Evolutionary conservation across 2,329 filamentous ascomycete species (phyloP).

Genomic region (Fusarium sp.): DNA sequence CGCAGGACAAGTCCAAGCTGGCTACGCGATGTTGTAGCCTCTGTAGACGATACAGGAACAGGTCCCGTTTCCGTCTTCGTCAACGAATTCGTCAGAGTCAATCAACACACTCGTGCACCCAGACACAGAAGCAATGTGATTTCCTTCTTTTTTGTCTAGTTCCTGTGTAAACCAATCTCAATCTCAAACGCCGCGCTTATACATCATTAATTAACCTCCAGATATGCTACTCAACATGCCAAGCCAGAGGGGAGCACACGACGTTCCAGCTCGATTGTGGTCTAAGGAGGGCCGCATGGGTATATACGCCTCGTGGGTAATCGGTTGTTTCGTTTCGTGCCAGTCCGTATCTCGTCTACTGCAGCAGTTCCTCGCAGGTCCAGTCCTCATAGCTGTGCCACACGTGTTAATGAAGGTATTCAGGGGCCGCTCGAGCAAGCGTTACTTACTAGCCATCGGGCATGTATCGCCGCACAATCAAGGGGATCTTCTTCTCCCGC

Average conservation of each 20-base stretch:
- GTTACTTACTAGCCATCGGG: slow-evolving; percentile 90
- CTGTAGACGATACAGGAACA: background rate
- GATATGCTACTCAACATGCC: slow-evolving; percentile 35
- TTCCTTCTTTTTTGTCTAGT: slow-evolving; percentile 48
- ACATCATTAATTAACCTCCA: slow-evolving; percentile 48
- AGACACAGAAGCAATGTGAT: slow-evolving; percentile 38
- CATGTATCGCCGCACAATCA: slow-evolving; percentile 94
- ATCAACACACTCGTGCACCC: slow-evolving; percentile 26
- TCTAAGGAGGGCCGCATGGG: slow-evolving; percentile 42
- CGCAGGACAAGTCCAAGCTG: slow-evolving; percentile 1
- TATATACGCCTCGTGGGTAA: slow-evolving; percentile 47
- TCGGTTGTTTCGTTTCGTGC: slow-evolving; percentile 30
- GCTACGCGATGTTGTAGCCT: slow-evolving; percentile 12
- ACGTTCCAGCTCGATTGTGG: slow-evolving; percentile 43
- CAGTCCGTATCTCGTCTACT: slow-evolving; percentile 55
- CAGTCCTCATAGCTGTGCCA: slow-evolving; percentile 92
- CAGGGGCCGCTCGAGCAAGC: background rate
- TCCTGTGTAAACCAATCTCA: slow-evolving; percentile 47
- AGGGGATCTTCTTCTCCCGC: slow-evolving; percentile 96
- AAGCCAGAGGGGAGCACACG: slow-evolving; percentile 34
- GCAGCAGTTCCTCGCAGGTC: slow-evolving; percentile 95
- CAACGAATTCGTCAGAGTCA: slow-evolving; percentile 14
- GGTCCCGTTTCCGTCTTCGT: slow-evolving; percentile 1
- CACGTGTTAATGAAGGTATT: slow-evolving; percentile 23
- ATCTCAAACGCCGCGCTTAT: slow-evolving; percentile 56